Evolutionary conservation across 2,329 filamentous ascomycete species (phyloP).

Genomic region (Hypoxylon sp.): DNA sequence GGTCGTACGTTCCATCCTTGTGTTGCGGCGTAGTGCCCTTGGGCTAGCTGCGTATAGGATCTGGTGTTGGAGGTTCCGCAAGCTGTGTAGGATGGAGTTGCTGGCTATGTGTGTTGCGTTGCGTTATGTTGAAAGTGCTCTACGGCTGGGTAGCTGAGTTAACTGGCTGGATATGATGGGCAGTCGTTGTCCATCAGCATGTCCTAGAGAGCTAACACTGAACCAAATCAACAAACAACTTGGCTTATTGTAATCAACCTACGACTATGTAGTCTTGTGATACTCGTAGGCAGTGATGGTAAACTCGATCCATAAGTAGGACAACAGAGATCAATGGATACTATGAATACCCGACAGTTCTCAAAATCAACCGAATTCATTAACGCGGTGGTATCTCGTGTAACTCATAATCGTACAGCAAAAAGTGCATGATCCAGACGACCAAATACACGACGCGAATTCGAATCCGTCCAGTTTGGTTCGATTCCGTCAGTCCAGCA

Average conservation of each 20-base stretch:
- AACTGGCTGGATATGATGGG: not conserved
- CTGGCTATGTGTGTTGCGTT: conserved; percentile 4
- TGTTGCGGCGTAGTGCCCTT: conserved; percentile 6
- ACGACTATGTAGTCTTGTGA: not conserved
- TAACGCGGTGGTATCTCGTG: conserved; percentile 35
- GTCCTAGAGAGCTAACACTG: conserved; percentile 7
- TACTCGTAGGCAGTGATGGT: not conserved
- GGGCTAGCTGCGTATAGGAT: conserved; percentile 3
- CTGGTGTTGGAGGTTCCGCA: not conserved
- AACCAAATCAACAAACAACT: not conserved
- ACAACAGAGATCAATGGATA: not conserved
- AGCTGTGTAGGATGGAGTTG: conserved; percentile 7
- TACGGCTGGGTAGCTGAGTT: not conserved
- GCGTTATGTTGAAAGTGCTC: not conserved
- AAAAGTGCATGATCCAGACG: conserved; percentile 31
- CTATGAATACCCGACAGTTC: not conserved
- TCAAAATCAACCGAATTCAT: conserved; percentile 4
- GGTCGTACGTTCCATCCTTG: not conserved
- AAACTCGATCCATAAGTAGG: not conserved
- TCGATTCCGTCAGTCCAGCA: not conserved
- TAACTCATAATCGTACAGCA: conserved; percentile 30
- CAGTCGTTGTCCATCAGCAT: not conserved
- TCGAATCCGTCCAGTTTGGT: not conserved
- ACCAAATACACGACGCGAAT: conserved; percentile 9
- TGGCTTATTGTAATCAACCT: not conserved